A percentile compares a stretch with the other conserved stretches of the same genome.
Evolutionary conservation across 371 early-diverging fungal genomes (phyloP).

Genomic region (Syncephalastrum racemosum): DNA sequence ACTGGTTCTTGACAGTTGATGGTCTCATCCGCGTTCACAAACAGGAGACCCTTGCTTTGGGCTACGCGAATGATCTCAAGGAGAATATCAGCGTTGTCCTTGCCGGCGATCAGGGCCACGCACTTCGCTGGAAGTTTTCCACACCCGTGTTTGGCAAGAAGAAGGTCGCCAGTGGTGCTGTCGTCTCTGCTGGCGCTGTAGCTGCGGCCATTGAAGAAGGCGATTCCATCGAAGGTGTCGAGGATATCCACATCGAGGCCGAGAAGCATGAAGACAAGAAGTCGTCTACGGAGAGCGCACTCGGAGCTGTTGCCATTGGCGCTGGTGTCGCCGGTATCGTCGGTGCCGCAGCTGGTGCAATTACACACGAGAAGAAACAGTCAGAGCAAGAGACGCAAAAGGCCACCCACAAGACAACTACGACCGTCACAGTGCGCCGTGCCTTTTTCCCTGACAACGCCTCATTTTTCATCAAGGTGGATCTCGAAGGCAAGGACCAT

Average conservation of each 20-base stretch:
- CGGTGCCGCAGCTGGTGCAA: not conserved
- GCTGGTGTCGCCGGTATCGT: not conserved
- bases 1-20: conserved; percentile 42
- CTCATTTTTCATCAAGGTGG: conserved; percentile 46
- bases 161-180: conserved; percentile 5
- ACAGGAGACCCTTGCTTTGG: conserved; percentile 27
- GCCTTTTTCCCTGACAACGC: conserved; percentile 38
- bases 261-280: conserved; percentile 19
- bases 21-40: conserved; percentile 37
- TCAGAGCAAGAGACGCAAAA: too few relatives aligned
- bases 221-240: conserved; percentile 19
- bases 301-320: not conserved
- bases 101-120: conserved; percentile 1
- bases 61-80: conserved; percentile 12
- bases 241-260: conserved; percentile 19
- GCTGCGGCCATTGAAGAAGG: conserved; percentile 24
- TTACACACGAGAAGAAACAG: too few relatives aligned
- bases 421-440: conserved; percentile 20
- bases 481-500: conserved; percentile 16
- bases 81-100: conserved; percentile 6
- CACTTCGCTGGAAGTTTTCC: conserved; percentile 41
- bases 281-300: conserved; percentile 2
- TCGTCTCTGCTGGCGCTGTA: conserved; percentile 6
- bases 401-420: conserved; percentile 15
- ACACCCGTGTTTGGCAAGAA: conserved; percentile 40